Conservation (phyloP, 2,329 filamentous ascomycete genomes). For the Cytospora paraplurivora region DNA sequence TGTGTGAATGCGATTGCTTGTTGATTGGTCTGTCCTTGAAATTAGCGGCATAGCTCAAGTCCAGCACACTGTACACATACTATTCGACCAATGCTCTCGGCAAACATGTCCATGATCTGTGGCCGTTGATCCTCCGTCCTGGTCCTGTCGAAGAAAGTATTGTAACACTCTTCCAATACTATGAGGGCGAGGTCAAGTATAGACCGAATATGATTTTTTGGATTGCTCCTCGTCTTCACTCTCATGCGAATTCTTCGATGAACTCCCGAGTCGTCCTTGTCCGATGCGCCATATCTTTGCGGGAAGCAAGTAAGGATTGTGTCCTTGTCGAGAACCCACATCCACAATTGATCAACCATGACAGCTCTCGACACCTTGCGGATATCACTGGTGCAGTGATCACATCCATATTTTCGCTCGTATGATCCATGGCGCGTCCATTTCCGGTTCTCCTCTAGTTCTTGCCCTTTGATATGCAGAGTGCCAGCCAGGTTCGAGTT, state of each 20-base stretch:
- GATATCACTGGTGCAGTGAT: conserved; percentile 34
- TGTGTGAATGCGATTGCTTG: conserved; percentile 42
- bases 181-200: conserved; percentile 46
- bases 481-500: conserved; percentile 21
- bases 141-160: conserved; percentile 44
- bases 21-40: conserved; percentile 37
- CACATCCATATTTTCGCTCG: conserved; percentile 31
- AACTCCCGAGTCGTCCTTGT: conserved; percentile 43
- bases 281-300: conserved; percentile 46
- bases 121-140: conserved; percentile 38
- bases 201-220: conserved; percentile 38
- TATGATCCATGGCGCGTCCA: conserved; percentile 26
- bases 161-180: conserved; percentile 46
- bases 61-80: background rate
- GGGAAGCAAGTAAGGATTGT: conserved; percentile 38
- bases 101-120: conserved; percentile 44
- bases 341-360: conserved; percentile 39
- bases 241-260: conserved; percentile 44
- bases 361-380: conserved; percentile 34
- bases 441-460: conserved; percentile 15
- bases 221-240: conserved; percentile 32
- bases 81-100: conserved; percentile 41
- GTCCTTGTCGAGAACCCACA: conserved; percentile 37
- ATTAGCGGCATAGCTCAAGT: conserved; percentile 1
- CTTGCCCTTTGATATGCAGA: background rate